These are phyloP conservation scores for Serendipita vermifera DNA, from an alignment of 768 basidiomycete genomes.

Conservation along the genomic window DNA sequence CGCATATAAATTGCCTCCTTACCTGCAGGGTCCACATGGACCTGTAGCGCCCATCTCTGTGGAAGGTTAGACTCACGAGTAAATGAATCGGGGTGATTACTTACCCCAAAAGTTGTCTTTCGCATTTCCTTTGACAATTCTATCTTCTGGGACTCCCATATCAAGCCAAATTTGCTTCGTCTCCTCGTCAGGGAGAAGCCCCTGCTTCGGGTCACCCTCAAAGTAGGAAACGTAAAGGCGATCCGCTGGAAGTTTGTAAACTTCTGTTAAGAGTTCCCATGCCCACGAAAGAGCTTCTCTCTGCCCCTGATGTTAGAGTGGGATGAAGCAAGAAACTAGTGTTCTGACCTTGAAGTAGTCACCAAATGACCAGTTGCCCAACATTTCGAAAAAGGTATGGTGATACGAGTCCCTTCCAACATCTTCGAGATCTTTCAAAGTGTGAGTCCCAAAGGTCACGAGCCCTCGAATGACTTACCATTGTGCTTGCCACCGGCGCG, in stretches of 20 bases:
- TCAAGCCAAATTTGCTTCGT: slow-evolving; percentile 77
- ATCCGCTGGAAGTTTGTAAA: slow-evolving; percentile 80
- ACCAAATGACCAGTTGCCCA: slow-evolving; percentile 99
- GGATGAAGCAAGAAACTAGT: background rate
- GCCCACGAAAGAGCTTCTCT: slow-evolving; percentile 87
- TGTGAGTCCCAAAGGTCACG: slow-evolving; percentile 1
- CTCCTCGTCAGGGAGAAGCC: slow-evolving; percentile 78
- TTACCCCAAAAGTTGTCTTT: slow-evolving; percentile 99
- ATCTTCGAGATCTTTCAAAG: slow-evolving; percentile 76
- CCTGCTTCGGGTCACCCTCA: slow-evolving; percentile 78
- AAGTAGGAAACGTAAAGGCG: slow-evolving; percentile 96
- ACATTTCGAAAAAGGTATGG: slow-evolving; percentile 98
- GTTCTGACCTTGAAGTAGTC: slow-evolving; percentile 90
- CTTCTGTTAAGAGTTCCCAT: slow-evolving; percentile 85
- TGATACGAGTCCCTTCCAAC: slow-evolving; percentile 98
- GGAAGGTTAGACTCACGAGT: slow-evolving; percentile 11
- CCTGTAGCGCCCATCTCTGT: slow-evolving; percentile 97
- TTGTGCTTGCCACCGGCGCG: slow-evolving; percentile 99
- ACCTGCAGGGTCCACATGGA: slow-evolving; percentile 95
- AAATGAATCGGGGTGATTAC: slow-evolving; percentile 17
- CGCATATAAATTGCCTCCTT: slow-evolving; percentile 14
- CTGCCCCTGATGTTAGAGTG: slow-evolving; percentile 29
- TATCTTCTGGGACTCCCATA: slow-evolving; percentile 79
- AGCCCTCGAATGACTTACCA: slow-evolving; percentile 33
- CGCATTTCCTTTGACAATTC: slow-evolving; percentile 84